phyloP scores from a whole-genome alignment of 257 asterid species.

The Nicotiana obtusifolia region DNA sequence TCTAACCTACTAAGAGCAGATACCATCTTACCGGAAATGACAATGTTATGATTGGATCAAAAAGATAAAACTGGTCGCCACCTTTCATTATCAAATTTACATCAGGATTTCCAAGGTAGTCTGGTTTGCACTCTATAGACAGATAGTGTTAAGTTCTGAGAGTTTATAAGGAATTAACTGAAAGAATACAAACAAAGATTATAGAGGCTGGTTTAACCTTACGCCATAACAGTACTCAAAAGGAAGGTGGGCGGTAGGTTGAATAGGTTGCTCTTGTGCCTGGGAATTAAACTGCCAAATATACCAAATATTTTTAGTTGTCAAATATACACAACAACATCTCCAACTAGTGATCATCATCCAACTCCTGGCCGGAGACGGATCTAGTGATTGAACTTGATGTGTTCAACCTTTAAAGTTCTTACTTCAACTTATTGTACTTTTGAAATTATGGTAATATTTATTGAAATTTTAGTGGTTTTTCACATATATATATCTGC shows the following conservation, averaged over 20 bases:
- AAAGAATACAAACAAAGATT: background rate
- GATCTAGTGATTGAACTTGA: background rate
- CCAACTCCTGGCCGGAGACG: background rate
- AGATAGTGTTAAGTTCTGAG: background rate
- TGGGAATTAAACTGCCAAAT: conserved; percentile 55
- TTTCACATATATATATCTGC: background rate
- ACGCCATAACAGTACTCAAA: conserved; percentile 76
- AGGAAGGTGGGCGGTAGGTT: conserved; percentile 27
- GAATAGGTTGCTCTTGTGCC: conserved; percentile 47
- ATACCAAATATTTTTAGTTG: background rate
- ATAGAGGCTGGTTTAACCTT: conserved; percentile 28
- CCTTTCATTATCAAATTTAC: conserved; percentile 75
- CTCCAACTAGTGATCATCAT: background rate
- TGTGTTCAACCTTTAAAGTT: background rate
- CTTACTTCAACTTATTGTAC: background rate
- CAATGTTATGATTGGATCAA: conserved; percentile 38
- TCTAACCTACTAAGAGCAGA: background rate
- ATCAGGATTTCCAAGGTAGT: conserved; percentile 28
- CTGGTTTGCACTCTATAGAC: conserved; percentile 49
- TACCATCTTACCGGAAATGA: conserved; percentile 35
- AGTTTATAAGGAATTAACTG: background rate
- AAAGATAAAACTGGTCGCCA: conserved; percentile 43
- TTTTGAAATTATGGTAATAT: background rate
- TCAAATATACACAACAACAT: background rate
- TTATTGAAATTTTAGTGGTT: background rate